Base-by-base conservation (phyloP, 306 rosid genomes). In the Leucaena leucocephala region DNA sequence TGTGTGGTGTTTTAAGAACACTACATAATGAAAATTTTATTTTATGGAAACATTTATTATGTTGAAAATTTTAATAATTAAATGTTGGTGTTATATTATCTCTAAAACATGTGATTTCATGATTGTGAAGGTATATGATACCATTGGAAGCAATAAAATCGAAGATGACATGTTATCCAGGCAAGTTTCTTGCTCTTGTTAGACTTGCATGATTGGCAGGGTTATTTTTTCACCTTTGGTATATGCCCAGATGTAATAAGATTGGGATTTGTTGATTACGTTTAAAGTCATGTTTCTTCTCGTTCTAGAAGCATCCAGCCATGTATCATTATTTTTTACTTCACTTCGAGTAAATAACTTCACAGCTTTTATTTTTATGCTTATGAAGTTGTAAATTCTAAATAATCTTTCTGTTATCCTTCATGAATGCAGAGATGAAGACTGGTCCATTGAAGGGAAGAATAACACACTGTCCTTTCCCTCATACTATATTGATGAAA, bases 401-500 rank as follows among this genome's bases (percentile, higher is more conserved):
- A 68, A 8, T 45, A 81, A 80, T 78, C 73, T 81, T 66, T 62
- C 27, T 54, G 22, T 54, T 54, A n/a, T 54, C 21, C 21, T 54
- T n/a, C 59, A 72, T 87, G 79, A 65, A 54, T 91, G 93, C 98
- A 94, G 98, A 84, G 93, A 87, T 58, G 97, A 92, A 68, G 98
- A 92, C 72, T 94, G 97, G 98, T 84, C 86, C 81, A 82, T 94
- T 84, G 98, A 94, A 82, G 98, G 84, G 84, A 83, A 81, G 87
- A 91, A 84, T 75, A 91, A 91, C 85, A 88, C 90, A 8, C 86
- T 92, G 61, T 87, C 97, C 43, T 94, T 95, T 83, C 99, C 98
- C 4, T 95, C 99, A 27, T 95, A 95, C 91, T 93, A 95, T 82
- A 93, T 95, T 85, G 98, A 95, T 82, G 98, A 95, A 91, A 91